Base-by-base conservation (phyloP, 202 grass and related monocot species). In the Eragrostis tef region DNA sequence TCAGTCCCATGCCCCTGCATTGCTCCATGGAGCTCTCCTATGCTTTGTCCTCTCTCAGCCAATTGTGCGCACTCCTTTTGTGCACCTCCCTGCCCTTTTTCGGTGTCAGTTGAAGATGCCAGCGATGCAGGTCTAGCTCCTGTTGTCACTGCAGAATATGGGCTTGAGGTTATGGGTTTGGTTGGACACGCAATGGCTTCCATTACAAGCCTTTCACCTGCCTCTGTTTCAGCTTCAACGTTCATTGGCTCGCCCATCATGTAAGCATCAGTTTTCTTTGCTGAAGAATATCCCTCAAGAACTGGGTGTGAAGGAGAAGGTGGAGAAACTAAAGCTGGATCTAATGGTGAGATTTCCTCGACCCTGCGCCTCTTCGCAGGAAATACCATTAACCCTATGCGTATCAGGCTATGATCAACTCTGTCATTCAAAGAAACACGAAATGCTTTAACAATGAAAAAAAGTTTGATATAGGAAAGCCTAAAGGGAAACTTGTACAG, bases 381-480 rank as follows among this genome's bases (percentile, higher is more conserved):
- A 21, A 77, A 77, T 49, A 77, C 12, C 24, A 49, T 2, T 64
- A 44, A 64, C 43, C 58, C 60, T 75, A 75, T 61, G 39, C 20
- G 15, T 45, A 60, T 20, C 39, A 61, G 19, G 41, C 25, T 61
- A 50, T 64, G 67, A 39, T 81, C 79, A 15, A 17, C 26, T 50
- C 67, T 62, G 42, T 43, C 65, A 53, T 74, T 65, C 15, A 74
- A 52, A 64, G 47, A 20, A 72, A 81, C 56, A 72, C 16, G 44
- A 48, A 81, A 5, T 12, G 26, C 5, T 17, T 21, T 41, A 51
- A 51, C 49, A 17, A 19, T 24, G 22, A 71, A 25, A 71, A 21
- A 13, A 26, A 70, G 34, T 39, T 39, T 3, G 16, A 41, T 22
- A 8, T 36, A 52, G 15, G 47, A 27, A 54, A 73, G 17, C 17